A percentile compares a stretch with the other conserved stretches of the same genome.
Evolutionary conservation across 2,329 filamentous ascomycete genomes (phyloP).

Genomic region (Amylocarpus encephaloides): DNA sequence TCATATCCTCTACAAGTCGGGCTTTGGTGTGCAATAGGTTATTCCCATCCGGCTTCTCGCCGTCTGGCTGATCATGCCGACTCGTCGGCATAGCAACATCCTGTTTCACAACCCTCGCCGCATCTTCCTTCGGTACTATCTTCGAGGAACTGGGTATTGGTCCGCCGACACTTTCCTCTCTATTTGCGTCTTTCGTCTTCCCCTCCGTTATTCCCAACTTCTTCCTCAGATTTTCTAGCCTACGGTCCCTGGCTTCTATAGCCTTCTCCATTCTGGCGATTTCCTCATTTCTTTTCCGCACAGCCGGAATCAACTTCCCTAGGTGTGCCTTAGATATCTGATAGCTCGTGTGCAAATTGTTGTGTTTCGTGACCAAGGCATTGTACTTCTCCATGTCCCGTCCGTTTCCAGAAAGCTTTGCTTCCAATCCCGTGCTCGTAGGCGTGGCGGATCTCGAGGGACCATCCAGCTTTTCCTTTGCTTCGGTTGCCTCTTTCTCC

Average conservation of each 20-base stretch:
- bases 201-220: no score
- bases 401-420: background rate
- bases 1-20: background rate
- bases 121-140: no score
- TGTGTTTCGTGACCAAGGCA: slow-evolving; percentile 16
- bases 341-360: slow-evolving; percentile 3
- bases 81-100: no score
- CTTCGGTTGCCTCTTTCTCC: slow-evolving; percentile 2
- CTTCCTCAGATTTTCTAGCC: no score
- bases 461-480: background rate
- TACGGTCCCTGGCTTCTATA: background rate
- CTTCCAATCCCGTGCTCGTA: slow-evolving; percentile 4
- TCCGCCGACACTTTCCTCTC: no score
- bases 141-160: no score
- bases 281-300: slow-evolving; percentile 10
- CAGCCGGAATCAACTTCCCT: slow-evolving; percentile 7
- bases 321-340: slow-evolving; percentile 10
- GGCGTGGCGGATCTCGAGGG: slow-evolving; percentile 10
- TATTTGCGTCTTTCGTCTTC: no score
- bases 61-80: no score
- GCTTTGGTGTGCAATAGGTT: background rate
- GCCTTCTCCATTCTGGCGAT: background rate
- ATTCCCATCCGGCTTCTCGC: background rate
- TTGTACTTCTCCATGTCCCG: slow-evolving; percentile 9
- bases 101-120: no score